A percentile compares a stretch with the other conserved stretches of the same genome.
Conservation (phyloP, 208 protist species). For the Tritrichomonas foetus region DNA sequence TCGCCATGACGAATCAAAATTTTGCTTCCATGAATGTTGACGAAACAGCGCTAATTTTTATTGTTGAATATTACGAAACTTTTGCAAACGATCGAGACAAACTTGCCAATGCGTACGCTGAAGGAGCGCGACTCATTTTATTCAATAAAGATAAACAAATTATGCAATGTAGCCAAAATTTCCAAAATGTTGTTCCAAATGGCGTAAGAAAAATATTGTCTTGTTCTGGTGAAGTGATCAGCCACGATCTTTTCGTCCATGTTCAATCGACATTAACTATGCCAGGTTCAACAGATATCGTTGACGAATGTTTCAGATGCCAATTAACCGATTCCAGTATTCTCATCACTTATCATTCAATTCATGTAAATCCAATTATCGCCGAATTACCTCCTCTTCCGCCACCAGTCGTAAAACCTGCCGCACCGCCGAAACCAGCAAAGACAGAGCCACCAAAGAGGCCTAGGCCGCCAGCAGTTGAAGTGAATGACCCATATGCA, state of each 20-base stretch:
- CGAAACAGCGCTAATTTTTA: background rate
- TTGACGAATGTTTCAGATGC: slow-evolving; percentile 34
- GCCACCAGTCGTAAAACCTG: background rate
- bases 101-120: background rate
- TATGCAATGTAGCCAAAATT: background rate
- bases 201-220: background rate
- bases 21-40: background rate
- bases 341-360: background rate
- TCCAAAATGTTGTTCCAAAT: background rate
- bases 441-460: too few relatives aligned
- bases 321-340: background rate
- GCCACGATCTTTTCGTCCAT: background rate
- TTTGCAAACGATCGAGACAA: background rate
- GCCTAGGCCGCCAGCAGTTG: background rate
- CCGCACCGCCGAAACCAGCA: background rate
- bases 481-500: background rate
- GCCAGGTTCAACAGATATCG: background rate
- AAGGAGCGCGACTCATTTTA: background rate
- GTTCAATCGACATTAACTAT: background rate
- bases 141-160: background rate
- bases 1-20: background rate
- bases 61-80: slow-evolving; percentile 36
- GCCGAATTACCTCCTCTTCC: background rate
- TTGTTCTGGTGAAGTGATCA: background rate
- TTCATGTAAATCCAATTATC: slow-evolving; percentile 22